Base-by-base conservation (phyloP, 352 stramenopile species). In the Pythium apleroticum region DNA sequence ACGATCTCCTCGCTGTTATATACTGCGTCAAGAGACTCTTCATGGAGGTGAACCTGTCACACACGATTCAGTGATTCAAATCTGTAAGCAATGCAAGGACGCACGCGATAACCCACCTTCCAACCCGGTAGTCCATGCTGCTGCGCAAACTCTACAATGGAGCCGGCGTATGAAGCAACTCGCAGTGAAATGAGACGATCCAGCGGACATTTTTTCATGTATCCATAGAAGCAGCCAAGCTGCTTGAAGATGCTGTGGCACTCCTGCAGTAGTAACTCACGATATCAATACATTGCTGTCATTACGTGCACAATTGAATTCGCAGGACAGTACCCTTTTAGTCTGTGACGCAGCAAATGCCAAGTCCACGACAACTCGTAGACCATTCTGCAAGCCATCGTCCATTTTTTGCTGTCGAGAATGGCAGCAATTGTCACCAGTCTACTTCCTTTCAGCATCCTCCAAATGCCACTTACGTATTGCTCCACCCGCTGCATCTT, bases 241-340 rank as follows among this genome's bases (percentile, higher is more conserved):
- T 95, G 86, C 61, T 95, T 95, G 12, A 95, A 76, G 45, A 95
- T 71, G 59, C 86, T 95, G 57, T 95, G 68, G 39, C 74, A 75
- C 53, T 95, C 86, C 85, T 91, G 52, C 22, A 28, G 4, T 19
- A 27, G 24, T 15, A n/a, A 65, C 33, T 10, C 5, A 48, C 24
- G 12, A 48, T 6, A 50, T n/a, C 20, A 30, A 46, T 14, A 39
- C 4, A 37, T 22, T 3, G n/a, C 4, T 2, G 69, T 54, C n/a
- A n/a, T n/a, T n/a, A n/a, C n/a, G n/a, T n/a, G n/a, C n/a, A n/a
- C n/a, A n/a, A n/a, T n/a, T n/a, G n/a, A n/a, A n/a, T n/a, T n/a
- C n/a, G n/a, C n/a, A n/a, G n/a, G n/a, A n/a, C n/a, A n/a, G 50
- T 72, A 93, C 85, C 33, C 81, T 65, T 14, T 52, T 59, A 0